Evolutionary conservation across 257 asterid genomes (phyloP).

Genomic region (Solanum pennellii): DNA sequence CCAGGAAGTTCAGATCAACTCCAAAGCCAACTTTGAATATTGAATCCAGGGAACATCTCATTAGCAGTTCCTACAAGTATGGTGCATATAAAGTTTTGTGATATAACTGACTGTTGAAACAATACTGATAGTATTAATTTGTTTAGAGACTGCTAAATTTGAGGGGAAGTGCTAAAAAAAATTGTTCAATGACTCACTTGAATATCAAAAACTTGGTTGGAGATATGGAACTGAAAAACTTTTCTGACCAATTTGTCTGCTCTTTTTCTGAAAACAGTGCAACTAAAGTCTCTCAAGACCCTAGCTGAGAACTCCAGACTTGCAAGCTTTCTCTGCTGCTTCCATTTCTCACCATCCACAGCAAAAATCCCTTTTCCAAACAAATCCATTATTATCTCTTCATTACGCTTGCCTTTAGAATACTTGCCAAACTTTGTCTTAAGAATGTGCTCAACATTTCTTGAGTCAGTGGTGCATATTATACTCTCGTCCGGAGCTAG

Average conservation of each 20-base stretch:
- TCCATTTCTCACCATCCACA: conserved; percentile 74
- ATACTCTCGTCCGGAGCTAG: conserved; percentile 43
- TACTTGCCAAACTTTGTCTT: conserved; percentile 45
- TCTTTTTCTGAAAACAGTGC: conserved; percentile 45
- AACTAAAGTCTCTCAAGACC: conserved; percentile 63
- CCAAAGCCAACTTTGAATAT: conserved; percentile 79
- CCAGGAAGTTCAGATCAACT: conserved; percentile 45
- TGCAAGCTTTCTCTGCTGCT: conserved; percentile 58
- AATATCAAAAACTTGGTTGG: conserved; percentile 34
- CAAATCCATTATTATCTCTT: conserved; percentile 29
- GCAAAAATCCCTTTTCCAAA: conserved; percentile 67
- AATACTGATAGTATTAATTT: background rate
- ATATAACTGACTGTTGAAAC: background rate
- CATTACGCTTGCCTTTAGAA: conserved; percentile 38
- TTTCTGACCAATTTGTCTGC: conserved; percentile 33
- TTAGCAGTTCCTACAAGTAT: conserved; percentile 41
- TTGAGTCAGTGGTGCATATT: conserved; percentile 39
- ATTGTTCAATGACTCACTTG: conserved; percentile 26
- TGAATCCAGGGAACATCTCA: conserved; percentile 66
- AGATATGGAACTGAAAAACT: conserved; percentile 14
- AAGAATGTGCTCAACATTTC: conserved; percentile 48
- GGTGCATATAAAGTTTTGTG: background rate
- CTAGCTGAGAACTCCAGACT: conserved; percentile 69
- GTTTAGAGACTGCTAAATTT: background rate
- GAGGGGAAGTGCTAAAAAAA: background rate